These are phyloP conservation scores for Fraxinus anomala DNA, from an alignment of 257 asterid species.

Conservation along the genomic window DNA sequence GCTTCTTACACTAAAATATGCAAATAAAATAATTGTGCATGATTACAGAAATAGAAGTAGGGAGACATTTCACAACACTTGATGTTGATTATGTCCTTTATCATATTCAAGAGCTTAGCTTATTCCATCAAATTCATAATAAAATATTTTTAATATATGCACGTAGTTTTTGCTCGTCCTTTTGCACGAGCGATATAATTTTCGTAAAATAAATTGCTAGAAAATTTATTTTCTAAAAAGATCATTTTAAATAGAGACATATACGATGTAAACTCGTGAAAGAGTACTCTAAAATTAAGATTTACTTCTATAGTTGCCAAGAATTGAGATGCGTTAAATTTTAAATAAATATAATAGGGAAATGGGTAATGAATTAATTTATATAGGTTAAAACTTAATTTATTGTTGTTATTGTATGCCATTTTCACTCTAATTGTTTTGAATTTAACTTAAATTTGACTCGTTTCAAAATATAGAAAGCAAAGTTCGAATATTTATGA, in stretches of 20 bases:
- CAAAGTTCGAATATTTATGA: neutral
- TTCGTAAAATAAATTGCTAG: neutral
- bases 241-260: neutral
- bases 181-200: neutral
- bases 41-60: neutral
- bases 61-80: slow-evolving; percentile 24
- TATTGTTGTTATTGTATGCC: neutral
- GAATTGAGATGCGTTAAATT: too few relatives aligned
- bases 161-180: neutral
- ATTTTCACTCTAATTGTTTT: neutral
- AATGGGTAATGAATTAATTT: neutral
- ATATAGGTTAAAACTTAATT: too few relatives aligned
- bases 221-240: neutral
- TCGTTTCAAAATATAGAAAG: too few relatives aligned
- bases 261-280: too few relatives aligned
- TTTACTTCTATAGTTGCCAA: too few relatives aligned
- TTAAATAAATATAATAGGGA: neutral
- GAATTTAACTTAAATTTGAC: neutral
- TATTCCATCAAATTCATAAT: neutral
- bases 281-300: too few relatives aligned
- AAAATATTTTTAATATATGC: neutral
- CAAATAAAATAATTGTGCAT: slow-evolving; percentile 16
- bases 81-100: slow-evolving; percentile 18
- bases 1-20: neutral
- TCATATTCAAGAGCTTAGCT: neutral